phyloP scores from a whole-genome alignment of 2,329 filamentous ascomycete species.

The Clonostachys byssicola region DNA sequence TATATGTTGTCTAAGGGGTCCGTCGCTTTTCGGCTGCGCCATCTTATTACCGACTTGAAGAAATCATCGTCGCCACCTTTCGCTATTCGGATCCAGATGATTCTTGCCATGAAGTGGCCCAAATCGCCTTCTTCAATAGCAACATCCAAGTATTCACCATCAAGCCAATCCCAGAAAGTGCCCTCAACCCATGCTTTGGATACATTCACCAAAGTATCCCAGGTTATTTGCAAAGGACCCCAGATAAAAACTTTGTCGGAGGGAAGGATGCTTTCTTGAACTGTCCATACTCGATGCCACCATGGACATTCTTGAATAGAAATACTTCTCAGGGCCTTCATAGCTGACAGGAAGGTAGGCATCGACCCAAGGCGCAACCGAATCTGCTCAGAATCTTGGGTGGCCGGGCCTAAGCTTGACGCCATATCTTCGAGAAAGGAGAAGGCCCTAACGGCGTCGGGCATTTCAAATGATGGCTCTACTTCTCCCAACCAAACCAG shows the following conservation, averaged over 20 bases:
- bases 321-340: no score
- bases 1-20: conserved; percentile 6
- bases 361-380: no score
- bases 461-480: conserved; percentile 3
- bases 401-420: conserved; percentile 5
- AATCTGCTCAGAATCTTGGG: no score
- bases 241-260: conserved; percentile 14
- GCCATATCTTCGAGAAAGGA: conserved; percentile 15
- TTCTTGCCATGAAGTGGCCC: background rate
- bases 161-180: conserved; percentile 11
- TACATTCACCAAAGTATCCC: conserved; percentile 15
- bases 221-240: conserved; percentile 13
- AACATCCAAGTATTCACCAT: no score
- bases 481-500: conserved; percentile 13
- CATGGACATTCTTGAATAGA: conserved; percentile 19
- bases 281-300: conserved; percentile 25
- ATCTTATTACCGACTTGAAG: background rate
- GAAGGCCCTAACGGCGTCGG: conserved; percentile 12
- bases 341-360: no score
- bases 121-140: conserved; percentile 9
- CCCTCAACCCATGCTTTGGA: conserved; percentile 16
- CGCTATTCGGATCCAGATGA: conserved; percentile 14
- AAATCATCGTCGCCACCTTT: conserved; percentile 17
- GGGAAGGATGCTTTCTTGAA: conserved; percentile 23
- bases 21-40: conserved; percentile 5